These are phyloP conservation scores for Talaromyces sp. DNA, from an alignment of 2,329 filamentous ascomycete species.

Conservation along the genomic window DNA sequence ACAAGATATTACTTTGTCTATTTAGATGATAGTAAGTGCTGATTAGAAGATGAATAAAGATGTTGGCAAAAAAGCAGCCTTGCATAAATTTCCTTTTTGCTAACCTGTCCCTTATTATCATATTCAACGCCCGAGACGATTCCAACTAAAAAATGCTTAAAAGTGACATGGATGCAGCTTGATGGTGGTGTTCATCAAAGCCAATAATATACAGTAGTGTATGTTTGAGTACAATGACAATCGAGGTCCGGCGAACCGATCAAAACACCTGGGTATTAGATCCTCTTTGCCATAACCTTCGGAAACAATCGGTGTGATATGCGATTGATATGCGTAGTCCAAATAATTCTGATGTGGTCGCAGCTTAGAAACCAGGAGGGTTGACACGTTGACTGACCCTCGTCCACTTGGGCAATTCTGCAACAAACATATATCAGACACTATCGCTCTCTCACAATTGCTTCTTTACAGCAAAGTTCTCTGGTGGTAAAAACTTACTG, in stretches of 20 bases:
- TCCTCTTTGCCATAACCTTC: not conserved
- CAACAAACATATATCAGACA: conserved; percentile 10
- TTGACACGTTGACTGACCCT: conserved; percentile 91
- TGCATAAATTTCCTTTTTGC: conserved; percentile 7
- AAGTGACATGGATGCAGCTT: conserved; percentile 1
- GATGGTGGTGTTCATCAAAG: not conserved
- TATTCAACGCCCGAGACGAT: conserved; percentile 6
- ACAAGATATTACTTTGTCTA: not conserved
- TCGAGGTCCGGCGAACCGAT: not conserved
- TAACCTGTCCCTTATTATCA: conserved; percentile 7
- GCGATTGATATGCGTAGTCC: not conserved
- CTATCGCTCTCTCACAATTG: not conserved
- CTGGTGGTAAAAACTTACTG: conserved; percentile 61
- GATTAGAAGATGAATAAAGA: not conserved
- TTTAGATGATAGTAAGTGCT: not conserved
- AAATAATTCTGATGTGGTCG: not conserved
- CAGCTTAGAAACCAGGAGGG: conserved; percentile 83
- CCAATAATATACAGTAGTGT: conserved; percentile 9
- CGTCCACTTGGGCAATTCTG: conserved; percentile 89
- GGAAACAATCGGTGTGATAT: not conserved
- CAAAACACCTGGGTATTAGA: not conserved
- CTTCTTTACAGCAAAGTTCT: not conserved
- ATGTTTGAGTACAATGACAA: not conserved
- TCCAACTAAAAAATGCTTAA: conserved; percentile 9
- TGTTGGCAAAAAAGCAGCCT: not conserved